These are phyloP conservation scores for Corchorus olitorius DNA, from an alignment of 345 rosid genomes.

Conservation along the genomic window DNA sequence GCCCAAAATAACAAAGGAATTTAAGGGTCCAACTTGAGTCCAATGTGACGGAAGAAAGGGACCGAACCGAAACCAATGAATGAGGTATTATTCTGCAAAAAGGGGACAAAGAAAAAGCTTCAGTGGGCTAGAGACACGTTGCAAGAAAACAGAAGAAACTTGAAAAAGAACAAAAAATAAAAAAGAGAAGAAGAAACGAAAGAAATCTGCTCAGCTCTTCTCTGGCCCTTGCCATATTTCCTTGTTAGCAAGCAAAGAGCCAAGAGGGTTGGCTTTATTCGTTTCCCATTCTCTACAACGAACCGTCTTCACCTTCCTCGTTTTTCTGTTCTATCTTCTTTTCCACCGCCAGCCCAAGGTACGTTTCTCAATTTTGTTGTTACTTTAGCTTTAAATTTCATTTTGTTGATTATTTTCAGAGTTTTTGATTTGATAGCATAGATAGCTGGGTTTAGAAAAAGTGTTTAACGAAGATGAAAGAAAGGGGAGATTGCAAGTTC, in stretches of 20 bases:
- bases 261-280: neutral
- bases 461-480: neutral
- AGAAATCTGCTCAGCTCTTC: neutral
- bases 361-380: neutral
- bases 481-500: neutral
- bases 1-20: no score
- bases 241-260: neutral
- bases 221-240: neutral
- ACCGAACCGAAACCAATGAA: neutral
- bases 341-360: neutral
- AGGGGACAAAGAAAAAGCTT: neutral
- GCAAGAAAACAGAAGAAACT: neutral
- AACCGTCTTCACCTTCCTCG: neutral
- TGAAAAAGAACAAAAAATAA: neutral
- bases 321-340: neutral
- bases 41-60: neutral
- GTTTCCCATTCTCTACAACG: neutral
- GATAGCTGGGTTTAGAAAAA: neutral
- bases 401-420: neutral
- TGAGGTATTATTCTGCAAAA: neutral
- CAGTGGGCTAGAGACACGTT: neutral
- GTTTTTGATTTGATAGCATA: neutral
- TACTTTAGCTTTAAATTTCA: neutral
- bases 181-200: neutral
- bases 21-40: neutral